phyloP scores from a whole-genome alignment of 2,329 filamentous ascomycete species.

The Penicillium palitans region DNA sequence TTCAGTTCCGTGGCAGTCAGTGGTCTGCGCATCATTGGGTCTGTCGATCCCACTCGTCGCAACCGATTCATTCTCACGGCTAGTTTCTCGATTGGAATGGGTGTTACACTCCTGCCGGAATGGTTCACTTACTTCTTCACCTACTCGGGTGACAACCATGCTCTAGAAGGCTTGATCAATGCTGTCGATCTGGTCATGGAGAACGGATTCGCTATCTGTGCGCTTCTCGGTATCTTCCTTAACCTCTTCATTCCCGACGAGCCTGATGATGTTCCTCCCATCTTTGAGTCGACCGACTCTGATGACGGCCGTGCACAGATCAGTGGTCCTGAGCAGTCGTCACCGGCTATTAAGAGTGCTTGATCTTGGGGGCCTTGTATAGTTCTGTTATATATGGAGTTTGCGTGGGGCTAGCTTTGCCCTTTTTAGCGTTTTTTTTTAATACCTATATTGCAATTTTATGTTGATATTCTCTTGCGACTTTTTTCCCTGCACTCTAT shows the following conservation, averaged over 20 bases:
- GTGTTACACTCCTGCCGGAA: slow-evolving; percentile 49
- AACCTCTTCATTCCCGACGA: slow-evolving; percentile 75
- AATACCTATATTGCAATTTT: background rate
- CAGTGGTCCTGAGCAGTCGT: background rate
- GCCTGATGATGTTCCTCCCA: slow-evolving; percentile 61
- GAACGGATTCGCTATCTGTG: slow-evolving; percentile 63
- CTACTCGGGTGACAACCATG: slow-evolving; percentile 59
- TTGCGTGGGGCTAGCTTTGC: background rate
- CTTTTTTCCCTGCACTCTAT: background rate
- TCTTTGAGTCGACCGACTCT: slow-evolving; percentile 27
- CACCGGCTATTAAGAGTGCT: slow-evolving; percentile 9
- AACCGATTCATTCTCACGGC: slow-evolving; percentile 68
- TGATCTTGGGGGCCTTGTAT: background rate
- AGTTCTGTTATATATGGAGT: background rate
- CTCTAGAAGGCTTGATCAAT: slow-evolving; percentile 60
- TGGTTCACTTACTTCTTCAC: slow-evolving; percentile 52
- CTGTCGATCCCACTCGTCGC: slow-evolving; percentile 62
- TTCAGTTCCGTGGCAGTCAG: slow-evolving; percentile 66
- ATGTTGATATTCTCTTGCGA: background rate
- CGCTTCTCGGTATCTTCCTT: slow-evolving; percentile 69
- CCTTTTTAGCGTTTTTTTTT: background rate
- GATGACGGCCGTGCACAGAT: slow-evolving; percentile 21
- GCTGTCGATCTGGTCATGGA: slow-evolving; percentile 67
- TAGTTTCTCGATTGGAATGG: slow-evolving; percentile 60
- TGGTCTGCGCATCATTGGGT: slow-evolving; percentile 65